Conservation (phyloP, 257 asterid species). For the Fraxinus quadrangulata region DNA sequence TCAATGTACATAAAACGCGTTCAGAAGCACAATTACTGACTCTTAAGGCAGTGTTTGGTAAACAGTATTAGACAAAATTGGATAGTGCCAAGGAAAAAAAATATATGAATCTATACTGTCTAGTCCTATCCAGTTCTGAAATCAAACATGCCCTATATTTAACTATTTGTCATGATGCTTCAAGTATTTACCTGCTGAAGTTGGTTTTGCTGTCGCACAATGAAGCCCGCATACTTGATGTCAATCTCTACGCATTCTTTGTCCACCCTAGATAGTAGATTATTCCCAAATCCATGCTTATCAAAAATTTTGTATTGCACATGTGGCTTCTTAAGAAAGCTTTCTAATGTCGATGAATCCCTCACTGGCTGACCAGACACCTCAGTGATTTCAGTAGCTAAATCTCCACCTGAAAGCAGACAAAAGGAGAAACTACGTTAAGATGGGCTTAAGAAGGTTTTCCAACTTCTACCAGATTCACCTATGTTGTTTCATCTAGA, state of each 20-base stretch:
- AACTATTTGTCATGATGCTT: constrained; percentile 12
- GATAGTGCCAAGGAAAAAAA: neutral
- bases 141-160: neutral
- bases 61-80: neutral
- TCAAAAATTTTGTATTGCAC: constrained; percentile 72
- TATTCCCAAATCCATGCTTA: constrained; percentile 90
- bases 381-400: constrained; percentile 69
- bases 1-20: constrained; percentile 2
- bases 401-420: constrained; percentile 64
- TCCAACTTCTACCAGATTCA: neutral
- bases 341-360: constrained; percentile 80
- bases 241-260: constrained; percentile 93
- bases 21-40: neutral
- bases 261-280: constrained; percentile 64
- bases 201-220: constrained; percentile 81
- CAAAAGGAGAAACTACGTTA: neutral
- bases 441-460: neutral
- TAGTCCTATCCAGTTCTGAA: neutral
- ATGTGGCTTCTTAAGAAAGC: constrained; percentile 95
- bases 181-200: constrained; percentile 72
- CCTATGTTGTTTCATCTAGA: constrained; percentile 1
- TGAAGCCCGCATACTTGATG: constrained; percentile 94
- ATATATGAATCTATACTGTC: neutral
- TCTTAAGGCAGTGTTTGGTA: neutral
- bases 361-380: constrained; percentile 84